Conservation (phyloP, 345 rosid genomes). For the Euphorbia lathyris region DNA sequence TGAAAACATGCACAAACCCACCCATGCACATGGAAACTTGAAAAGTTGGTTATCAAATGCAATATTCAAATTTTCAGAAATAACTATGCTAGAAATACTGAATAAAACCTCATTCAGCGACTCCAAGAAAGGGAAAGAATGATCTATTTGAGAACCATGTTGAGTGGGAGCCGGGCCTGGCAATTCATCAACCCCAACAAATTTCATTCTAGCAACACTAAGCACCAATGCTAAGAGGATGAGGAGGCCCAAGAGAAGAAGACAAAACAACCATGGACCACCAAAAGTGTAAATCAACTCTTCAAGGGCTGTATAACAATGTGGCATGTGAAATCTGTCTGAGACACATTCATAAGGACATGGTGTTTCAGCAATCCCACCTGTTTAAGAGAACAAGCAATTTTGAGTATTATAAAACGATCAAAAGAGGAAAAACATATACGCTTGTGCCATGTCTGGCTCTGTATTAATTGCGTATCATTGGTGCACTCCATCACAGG, state of each 20-base stretch:
- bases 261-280: constrained; percentile 95
- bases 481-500: neutral
- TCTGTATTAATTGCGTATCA: neutral
- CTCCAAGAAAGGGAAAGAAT: constrained; percentile 96
- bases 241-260: constrained; percentile 81
- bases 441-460: neutral
- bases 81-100: constrained; percentile 13
- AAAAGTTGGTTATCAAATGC: neutral
- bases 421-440: neutral
- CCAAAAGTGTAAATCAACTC: constrained; percentile 97
- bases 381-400: constrained; percentile 37
- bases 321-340: constrained; percentile 94
- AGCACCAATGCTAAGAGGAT: constrained; percentile 91
- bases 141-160: constrained; percentile 88
- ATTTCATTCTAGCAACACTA: constrained; percentile 98
- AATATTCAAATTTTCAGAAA: constrained; percentile 4
- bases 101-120: constrained; percentile 87
- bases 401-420: neutral
- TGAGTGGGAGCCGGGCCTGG: constrained; percentile 91
- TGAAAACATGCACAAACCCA: constrained; percentile 3
- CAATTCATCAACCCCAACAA: constrained; percentile 91
- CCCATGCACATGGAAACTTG: neutral
- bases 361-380: constrained; percentile 85
- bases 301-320: constrained; percentile 94
- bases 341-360: constrained; percentile 91